Base-by-base conservation (phyloP, 2,329 filamentous ascomycete species). In the Metarhizium brunneum region DNA sequence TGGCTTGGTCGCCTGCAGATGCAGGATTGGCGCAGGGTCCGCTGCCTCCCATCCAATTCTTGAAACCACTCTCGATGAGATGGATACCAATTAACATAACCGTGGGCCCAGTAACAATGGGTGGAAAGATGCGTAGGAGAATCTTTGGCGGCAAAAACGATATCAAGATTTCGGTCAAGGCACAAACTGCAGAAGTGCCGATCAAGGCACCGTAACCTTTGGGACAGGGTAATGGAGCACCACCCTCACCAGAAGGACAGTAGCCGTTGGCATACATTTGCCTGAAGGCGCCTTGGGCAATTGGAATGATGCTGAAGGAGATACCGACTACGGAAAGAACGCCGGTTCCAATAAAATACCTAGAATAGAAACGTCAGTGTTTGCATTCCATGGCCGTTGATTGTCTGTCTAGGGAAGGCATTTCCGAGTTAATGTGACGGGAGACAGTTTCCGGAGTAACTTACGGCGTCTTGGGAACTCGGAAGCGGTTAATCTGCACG, bases 191-290 rank as follows among this genome's bases (percentile, higher is more conserved):
- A 5, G 81, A 76, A 0, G 89, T 92, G 16, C 88, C 89, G 18
- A 92, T 74, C 50, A 92, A 76, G 2, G 72, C 73, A 3, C 89
- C 89, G 68, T 91, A 92, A 1, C 85, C 89, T 51, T 87, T 77
- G 0, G 88, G 88, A 60, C 89, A 92, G 1, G 88, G 85, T 0
- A 91, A 75, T 47, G 76, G 79, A n/a, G 76, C 84, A 43, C 87
- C 88, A 53, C 83, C 76, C 1, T 75, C 75, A 55, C 78, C 81
- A 0, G 72, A 73, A 1, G 81, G 79, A 59, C 84, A 87, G 66
- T 79, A 87, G 4, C 88, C 88, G 56, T 85, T 87, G 50, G 73
- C 74, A 67, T 92, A 92, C 87, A 92, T 92, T 66, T 92, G 87
- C 2, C 75, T 68, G 47, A 94, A 81, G 4, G 84, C 87, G 50